Conservation (phyloP, 148 eudicot genomes). For the Amaranthus hypochondriacus region DNA sequence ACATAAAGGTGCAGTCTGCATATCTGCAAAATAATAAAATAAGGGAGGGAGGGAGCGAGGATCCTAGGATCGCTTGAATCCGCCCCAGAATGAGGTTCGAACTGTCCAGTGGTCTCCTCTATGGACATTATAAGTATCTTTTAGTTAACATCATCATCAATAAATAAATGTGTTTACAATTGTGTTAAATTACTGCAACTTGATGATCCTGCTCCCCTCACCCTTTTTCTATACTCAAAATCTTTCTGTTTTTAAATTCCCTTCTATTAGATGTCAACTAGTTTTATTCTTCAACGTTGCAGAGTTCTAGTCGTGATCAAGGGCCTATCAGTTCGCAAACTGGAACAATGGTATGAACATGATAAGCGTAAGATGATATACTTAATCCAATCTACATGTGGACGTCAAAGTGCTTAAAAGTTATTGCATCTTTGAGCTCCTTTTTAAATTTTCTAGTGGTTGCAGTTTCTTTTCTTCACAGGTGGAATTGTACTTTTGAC, state of each 20-base stretch:
- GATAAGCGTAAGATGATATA: neutral
- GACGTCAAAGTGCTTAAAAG: neutral
- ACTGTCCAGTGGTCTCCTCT: too few species aligned
- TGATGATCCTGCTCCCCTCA: neutral
- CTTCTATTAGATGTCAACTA: neutral
- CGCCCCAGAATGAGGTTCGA: too few species aligned
- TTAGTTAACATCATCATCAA: too few species aligned
- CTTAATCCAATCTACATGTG: neutral
- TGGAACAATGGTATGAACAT: constrained; percentile 72
- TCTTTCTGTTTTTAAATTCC: neutral
- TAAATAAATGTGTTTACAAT: too few species aligned
- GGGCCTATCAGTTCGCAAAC: constrained; percentile 55
- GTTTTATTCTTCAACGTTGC: constrained; percentile 29
- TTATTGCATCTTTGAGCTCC: neutral
- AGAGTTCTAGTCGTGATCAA: constrained; percentile 68
- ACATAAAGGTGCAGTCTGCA: too few species aligned
- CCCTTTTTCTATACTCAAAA: neutral
- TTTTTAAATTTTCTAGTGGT: constrained; percentile 14
- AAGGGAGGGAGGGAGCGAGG: too few species aligned
- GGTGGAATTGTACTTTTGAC: constrained; percentile 94
- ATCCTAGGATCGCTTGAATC: too few species aligned
- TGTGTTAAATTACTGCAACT: neutral
- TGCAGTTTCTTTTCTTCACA: constrained; percentile 94
- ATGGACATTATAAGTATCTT: too few species aligned
- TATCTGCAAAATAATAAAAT: too few species aligned